Conservation (phyloP, 1,284 basidiomycete species). For the Marasmius fiardii region DNA sequence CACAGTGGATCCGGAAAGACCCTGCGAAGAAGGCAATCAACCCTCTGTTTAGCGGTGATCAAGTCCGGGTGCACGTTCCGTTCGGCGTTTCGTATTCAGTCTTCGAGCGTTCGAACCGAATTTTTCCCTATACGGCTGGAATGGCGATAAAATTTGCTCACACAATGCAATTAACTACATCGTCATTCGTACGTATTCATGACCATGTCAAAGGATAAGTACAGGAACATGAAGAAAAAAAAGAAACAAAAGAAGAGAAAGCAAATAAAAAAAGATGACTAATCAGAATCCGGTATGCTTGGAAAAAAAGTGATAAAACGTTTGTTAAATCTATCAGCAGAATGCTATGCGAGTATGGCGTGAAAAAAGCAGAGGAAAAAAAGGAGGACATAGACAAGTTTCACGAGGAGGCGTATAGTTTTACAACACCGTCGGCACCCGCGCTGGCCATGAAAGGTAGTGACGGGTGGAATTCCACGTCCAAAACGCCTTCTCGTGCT, state of each 20-base stretch:
- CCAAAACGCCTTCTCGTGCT: slow-evolving; percentile 87
- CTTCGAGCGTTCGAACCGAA: no score
- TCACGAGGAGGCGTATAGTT: slow-evolving; percentile 82
- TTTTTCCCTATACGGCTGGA: no score
- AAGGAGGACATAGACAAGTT: slow-evolving; percentile 8
- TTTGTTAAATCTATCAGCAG: slow-evolving; percentile 7
- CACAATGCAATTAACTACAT: not conserved
- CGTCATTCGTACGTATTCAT: not conserved
- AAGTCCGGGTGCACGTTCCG: no score
- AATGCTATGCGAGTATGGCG: slow-evolving; percentile 3
- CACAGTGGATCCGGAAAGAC: no score
- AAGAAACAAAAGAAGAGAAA: no score
- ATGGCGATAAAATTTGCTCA: no score
- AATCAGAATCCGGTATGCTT: slow-evolving; percentile 4
- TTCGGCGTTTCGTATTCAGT: no score
- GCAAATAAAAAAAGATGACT: not conserved
- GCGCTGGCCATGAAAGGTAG: slow-evolving; percentile 89
- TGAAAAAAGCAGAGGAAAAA: slow-evolving; percentile 1
- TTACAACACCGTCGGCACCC: slow-evolving; percentile 93
- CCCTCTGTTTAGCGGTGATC: no score
- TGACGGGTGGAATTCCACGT: slow-evolving; percentile 81
- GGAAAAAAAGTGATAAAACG: not conserved
- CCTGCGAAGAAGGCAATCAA: no score
- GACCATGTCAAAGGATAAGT: not conserved
- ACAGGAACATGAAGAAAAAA: not conserved